Percentiles rank a stretch among this genome's conserved stretches.
phyloP scores from a whole-genome alignment of 352 stramenopile genomes.

The Pythium brassicae region DNA sequence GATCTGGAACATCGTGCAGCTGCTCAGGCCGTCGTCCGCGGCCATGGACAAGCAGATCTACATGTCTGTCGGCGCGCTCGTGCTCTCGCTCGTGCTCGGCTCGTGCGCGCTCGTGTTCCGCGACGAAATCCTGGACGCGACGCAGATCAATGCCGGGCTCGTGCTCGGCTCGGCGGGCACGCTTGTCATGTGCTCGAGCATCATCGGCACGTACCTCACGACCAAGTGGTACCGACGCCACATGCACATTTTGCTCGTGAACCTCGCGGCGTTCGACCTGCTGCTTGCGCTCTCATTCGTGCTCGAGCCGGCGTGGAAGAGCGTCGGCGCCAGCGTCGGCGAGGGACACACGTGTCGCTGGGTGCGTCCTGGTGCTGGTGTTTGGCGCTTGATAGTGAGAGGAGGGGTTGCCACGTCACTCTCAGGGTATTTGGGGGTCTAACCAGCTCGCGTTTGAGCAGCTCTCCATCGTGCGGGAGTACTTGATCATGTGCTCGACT shows the following conservation, averaged over 20 bases:
- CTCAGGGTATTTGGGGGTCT: too few relatives aligned
- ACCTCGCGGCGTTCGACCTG: conserved; percentile 60
- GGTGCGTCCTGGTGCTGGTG: conserved; percentile 17
- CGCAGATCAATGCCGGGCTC: conserved; percentile 55
- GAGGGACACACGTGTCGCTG: conserved; percentile 39
- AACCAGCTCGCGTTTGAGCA: conserved; percentile 2
- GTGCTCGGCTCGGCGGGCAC: conserved; percentile 56
- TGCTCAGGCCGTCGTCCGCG: conserved; percentile 19
- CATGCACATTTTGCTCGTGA: conserved; percentile 68
- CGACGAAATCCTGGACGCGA: conserved; percentile 32
- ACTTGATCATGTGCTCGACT: conserved; percentile 71
- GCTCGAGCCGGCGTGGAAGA: conserved; percentile 59
- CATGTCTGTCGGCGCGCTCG: conserved; percentile 30
- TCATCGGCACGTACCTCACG: conserved; percentile 42
- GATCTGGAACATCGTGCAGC: conserved; percentile 18
- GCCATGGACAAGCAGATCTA: conserved; percentile 33
- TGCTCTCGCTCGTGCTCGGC: conserved; percentile 41
- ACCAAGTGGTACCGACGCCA: conserved; percentile 60
- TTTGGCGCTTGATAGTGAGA: background rate
- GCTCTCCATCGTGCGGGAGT: conserved; percentile 63
- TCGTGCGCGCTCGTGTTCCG: conserved; percentile 40
- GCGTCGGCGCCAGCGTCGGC: conserved; percentile 29
- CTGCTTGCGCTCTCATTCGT: conserved; percentile 62
- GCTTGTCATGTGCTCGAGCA: conserved; percentile 51
- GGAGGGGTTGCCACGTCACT: too few relatives aligned